Evolutionary conservation across 176 grass and related monocot genomes (phyloP).

Genomic region (Musa itinerans): DNA sequence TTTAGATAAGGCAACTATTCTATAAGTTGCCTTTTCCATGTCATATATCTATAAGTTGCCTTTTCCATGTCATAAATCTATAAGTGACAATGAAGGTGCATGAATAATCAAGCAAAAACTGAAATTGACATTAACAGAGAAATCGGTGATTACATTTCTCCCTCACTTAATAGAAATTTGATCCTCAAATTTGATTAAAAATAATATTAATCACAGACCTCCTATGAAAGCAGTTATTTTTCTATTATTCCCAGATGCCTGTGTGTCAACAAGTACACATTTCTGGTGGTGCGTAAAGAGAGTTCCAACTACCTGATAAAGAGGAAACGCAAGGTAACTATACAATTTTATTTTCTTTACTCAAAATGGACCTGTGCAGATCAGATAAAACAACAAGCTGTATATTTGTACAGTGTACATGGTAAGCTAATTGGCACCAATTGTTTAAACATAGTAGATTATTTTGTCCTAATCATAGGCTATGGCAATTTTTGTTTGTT

Average conservation of each 20-base stretch:
- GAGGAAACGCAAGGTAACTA: background rate
- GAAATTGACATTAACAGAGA: background rate
- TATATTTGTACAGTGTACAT: background rate
- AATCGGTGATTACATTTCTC: background rate
- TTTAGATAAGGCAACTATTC: too few relatives aligned
- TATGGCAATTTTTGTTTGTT: background rate
- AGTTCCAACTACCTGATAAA: slow-evolving; percentile 77
- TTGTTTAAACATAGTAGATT: background rate
- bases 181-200: too few relatives aligned
- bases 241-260: slow-evolving; percentile 64
- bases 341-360: slow-evolving; percentile 6
- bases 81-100: background rate
- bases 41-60: background rate
- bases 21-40: too few relatives aligned
- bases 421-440: background rate
- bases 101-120: too few relatives aligned
- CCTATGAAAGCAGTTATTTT: slow-evolving; percentile 92
- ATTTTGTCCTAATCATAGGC: background rate
- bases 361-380: background rate
- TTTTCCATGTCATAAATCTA: background rate
- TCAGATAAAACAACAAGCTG: background rate
- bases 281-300: slow-evolving; percentile 95
- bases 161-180: too few relatives aligned
- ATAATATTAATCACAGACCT: slow-evolving; percentile 22
- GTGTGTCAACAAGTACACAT: slow-evolving; percentile 90